Evolutionary conservation across 129 eudicot genomes (phyloP).

Genomic region (Pulicaria dysenterica): DNA sequence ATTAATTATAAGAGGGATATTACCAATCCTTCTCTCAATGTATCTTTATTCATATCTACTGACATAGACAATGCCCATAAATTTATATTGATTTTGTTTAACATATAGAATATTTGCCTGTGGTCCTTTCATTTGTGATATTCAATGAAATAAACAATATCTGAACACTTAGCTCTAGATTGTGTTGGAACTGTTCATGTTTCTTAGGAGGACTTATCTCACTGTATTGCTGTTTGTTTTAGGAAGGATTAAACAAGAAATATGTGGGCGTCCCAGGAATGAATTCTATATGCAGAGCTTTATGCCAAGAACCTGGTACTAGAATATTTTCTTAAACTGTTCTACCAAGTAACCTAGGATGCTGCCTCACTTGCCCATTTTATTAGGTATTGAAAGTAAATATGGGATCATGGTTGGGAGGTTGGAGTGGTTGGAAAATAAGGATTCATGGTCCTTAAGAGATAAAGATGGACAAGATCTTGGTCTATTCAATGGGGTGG

Average conservation of each 20-base stretch:
- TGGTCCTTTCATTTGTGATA: conserved; percentile 2
- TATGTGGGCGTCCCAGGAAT: conserved; percentile 93
- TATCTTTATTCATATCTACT: not conserved
- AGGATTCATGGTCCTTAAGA: conserved; percentile 67
- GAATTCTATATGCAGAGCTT: conserved; percentile 91
- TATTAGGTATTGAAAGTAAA: conserved; percentile 74
- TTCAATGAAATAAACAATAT: not conserved
- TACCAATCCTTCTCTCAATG: not conserved
- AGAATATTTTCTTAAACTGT: not conserved
- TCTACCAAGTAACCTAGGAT: conserved; percentile 1
- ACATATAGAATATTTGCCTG: not conserved
- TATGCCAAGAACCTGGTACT: conserved; percentile 76
- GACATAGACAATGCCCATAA: conserved; percentile 7
- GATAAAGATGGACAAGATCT: conserved; percentile 71
- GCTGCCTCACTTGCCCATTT: conserved; percentile 17
- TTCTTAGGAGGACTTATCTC: conserved; percentile 23
- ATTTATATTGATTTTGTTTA: not conserved
- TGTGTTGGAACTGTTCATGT: conserved; percentile 2
- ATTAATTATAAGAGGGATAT: conserved; percentile 1
- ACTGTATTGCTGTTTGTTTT: conserved; percentile 38
- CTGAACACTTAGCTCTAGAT: not conserved
- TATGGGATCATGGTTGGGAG: conserved; percentile 74
- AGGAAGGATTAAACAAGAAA: conserved; percentile 73
- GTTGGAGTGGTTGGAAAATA: conserved; percentile 72
- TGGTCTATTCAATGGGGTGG: conserved; percentile 79